Percentiles rank a stretch among this genome's conserved stretches.
These are phyloP conservation scores for Leccinum longicurvipes DNA, from an alignment of 768 basidiomycete species.

Conservation along the genomic window DNA sequence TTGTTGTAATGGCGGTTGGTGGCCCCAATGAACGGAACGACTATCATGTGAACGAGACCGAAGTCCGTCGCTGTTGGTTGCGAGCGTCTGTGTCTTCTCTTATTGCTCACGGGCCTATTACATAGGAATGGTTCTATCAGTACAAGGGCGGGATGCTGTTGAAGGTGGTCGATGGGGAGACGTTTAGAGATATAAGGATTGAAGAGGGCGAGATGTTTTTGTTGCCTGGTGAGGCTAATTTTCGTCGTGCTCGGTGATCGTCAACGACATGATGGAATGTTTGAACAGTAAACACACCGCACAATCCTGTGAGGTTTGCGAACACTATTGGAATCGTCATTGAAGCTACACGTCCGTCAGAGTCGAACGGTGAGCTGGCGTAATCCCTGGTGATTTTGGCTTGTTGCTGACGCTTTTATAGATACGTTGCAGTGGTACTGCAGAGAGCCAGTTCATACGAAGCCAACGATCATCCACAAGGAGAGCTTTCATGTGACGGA, in stretches of 20 bases:
- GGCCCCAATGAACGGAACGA: constrained; percentile 94
- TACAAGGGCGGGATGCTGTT: constrained; percentile 92
- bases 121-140: constrained; percentile 97
- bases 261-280: not conserved
- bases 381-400: not conserved
- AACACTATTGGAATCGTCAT: constrained; percentile 91
- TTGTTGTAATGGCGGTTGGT: constrained; percentile 93
- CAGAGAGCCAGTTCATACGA: constrained; percentile 52
- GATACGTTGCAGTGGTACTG: constrained; percentile 96
- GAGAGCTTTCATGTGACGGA: constrained; percentile 86
- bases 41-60: constrained; percentile 94
- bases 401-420: constrained; percentile 30
- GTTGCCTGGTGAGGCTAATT: constrained; percentile 65
- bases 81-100: not conserved
- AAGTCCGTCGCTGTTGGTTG: constrained; percentile 43
- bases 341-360: constrained; percentile 78
- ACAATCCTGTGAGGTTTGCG: constrained; percentile 89
- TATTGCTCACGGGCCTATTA: not conserved
- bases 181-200: constrained; percentile 83
- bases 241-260: not conserved
- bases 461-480: constrained; percentile 77
- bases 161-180: constrained; percentile 75
- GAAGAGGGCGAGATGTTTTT: constrained; percentile 97
- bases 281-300: constrained; percentile 82
- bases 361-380: constrained; percentile 58